phyloP scores from a whole-genome alignment of 2,329 filamentous ascomycete genomes.

The Dichotomopilus funicola region DNA sequence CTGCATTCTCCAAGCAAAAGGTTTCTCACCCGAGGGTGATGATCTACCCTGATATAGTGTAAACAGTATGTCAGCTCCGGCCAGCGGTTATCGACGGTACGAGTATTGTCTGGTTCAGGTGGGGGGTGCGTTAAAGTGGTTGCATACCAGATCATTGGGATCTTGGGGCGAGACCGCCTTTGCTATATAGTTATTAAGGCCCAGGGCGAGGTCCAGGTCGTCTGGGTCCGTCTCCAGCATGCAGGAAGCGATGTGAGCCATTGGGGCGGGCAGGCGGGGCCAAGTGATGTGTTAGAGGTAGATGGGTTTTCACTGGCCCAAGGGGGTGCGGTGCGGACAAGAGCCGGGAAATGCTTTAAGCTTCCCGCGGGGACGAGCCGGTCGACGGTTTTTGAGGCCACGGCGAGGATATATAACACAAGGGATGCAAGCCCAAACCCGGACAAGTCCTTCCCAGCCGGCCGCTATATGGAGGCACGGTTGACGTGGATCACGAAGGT shows the following conservation, averaged over 20 bases:
- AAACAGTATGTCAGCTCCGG: slow-evolving; percentile 21
- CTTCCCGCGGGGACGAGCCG: slow-evolving; percentile 21
- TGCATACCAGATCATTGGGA: slow-evolving; percentile 40
- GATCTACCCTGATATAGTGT: slow-evolving; percentile 23
- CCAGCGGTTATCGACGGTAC: slow-evolving; percentile 12
- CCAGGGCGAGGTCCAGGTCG: slow-evolving; percentile 27
- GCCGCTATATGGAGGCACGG: not conserved
- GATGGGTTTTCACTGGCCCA: slow-evolving; percentile 23
- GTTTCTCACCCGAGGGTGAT: slow-evolving; percentile 37
- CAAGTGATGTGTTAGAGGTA: slow-evolving; percentile 24
- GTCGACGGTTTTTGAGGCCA: slow-evolving; percentile 24
- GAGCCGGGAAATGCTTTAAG: slow-evolving; percentile 28
- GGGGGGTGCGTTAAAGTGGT: slow-evolving; percentile 26
- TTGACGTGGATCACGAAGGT: slow-evolving; percentile 11
- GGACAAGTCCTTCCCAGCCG: slow-evolving; percentile 5
- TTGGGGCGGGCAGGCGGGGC: slow-evolving; percentile 30
- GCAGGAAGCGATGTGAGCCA: slow-evolving; percentile 59
- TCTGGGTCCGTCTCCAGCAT: slow-evolving; percentile 44
- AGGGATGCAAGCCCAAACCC: slow-evolving; percentile 19
- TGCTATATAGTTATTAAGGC: slow-evolving; percentile 44
- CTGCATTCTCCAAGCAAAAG: slow-evolving; percentile 53
- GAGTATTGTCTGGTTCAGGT: not conserved
- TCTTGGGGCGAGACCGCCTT: slow-evolving; percentile 42
- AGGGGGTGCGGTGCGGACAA: slow-evolving; percentile 27
- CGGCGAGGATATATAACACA: slow-evolving; percentile 29